Conservation (phyloP, 192 early-diverging fungal genomes). For the Rhizophagus clarus region DNA sequence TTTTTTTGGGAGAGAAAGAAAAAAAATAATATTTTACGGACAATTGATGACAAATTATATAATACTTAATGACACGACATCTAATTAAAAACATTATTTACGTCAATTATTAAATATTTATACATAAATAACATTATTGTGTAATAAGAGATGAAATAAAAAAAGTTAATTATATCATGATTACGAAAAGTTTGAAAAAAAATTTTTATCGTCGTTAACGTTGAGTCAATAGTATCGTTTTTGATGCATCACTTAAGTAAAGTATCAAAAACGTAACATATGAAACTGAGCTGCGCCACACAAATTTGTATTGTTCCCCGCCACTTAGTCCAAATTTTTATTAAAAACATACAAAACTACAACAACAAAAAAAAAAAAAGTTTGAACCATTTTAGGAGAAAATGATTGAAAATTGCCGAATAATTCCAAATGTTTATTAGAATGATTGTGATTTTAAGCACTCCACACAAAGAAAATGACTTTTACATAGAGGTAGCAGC, state of each 20-base stretch:
- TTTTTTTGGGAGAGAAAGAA: not conserved
- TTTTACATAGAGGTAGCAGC: no score
- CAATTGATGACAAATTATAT: not conserved
- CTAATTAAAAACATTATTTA: not conserved
- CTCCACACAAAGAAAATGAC: no score
- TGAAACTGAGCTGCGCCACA: not conserved
- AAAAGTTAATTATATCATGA: not conserved
- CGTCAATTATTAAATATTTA: not conserved
- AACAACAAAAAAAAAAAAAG: not conserved
- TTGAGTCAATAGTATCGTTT: not conserved
- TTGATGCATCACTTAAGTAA: not conserved
- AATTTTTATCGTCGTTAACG: not conserved
- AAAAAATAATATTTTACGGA: not conserved
- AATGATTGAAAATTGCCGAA: no score
- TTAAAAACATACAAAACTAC: not conserved
- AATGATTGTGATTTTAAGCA: no score
- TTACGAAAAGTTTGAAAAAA: not conserved
- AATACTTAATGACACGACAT: not conserved
- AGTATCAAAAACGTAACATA: not conserved
- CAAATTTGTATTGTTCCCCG: not conserved
- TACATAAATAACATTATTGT: not conserved
- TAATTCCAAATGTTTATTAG: no score
- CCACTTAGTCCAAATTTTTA: not conserved
- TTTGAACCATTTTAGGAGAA: no score
- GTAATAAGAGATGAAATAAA: not conserved